These are phyloP conservation scores for Fraxinus anomala DNA, from an alignment of 257 asterid genomes.

Conservation along the genomic window DNA sequence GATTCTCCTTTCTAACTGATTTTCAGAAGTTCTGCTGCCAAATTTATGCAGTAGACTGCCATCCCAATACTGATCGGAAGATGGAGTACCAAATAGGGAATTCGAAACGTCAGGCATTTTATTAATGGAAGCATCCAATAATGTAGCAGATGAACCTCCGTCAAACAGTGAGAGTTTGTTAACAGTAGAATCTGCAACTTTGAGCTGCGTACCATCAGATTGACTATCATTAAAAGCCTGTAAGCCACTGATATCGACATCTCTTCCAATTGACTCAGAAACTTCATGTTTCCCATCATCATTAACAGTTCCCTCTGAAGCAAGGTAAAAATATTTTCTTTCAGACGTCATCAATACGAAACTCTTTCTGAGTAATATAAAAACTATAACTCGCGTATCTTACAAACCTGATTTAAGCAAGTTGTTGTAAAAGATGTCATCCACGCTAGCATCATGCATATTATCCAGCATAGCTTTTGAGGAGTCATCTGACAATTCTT, in stretches of 20 bases:
- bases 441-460: conserved; percentile 33
- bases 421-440: conserved; percentile 38
- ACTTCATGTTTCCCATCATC: conserved; percentile 36
- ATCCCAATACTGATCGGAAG: conserved; percentile 57
- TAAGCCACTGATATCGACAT: conserved; percentile 29
- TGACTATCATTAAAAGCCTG: conserved; percentile 37
- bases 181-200: conserved; percentile 34
- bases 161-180: no score
- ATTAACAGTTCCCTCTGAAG: conserved; percentile 40
- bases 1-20: conserved; percentile 49
- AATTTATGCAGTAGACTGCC: conserved; percentile 41
- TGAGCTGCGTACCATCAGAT: conserved; percentile 42
- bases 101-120: conserved; percentile 46
- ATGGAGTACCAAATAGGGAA: conserved; percentile 34
- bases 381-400: conserved; percentile 29
- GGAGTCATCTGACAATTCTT: conserved; percentile 39
- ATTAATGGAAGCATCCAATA: conserved; percentile 15
- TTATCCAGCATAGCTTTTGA: conserved; percentile 35
- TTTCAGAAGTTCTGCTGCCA: conserved; percentile 38
- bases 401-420: conserved; percentile 34
- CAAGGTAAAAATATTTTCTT: background rate
- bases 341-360: background rate
- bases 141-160: conserved; percentile 3
- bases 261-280: conserved; percentile 44
- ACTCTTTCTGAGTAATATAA: conserved; percentile 9